Evolutionary conservation across 2,329 filamentous ascomycete species (phyloP), one percentile per base, ranked within the genome.

Genomic region (Myriosclerotinia curreyana): DNA sequence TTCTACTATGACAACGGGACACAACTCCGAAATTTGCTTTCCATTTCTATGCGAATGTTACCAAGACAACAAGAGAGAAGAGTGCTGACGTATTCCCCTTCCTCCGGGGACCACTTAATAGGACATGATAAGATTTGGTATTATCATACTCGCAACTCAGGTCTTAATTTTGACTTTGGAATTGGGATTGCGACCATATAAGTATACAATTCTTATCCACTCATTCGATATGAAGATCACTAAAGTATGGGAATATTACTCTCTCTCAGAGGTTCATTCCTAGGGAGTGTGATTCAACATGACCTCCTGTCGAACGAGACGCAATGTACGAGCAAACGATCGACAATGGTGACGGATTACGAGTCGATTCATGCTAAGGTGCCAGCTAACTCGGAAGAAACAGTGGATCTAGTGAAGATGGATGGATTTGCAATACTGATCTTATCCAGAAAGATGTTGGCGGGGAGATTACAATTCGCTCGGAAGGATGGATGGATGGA

Each of bases 51-150:
- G 36, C 50, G 36, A 46, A 55, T 36, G 58, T 40, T 58, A 53
- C 36, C 52, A 40, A 51, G 53, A 50, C 17, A 60, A 38, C 36
- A 38, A 42, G 48, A 25, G 40, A 51, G 50, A 56, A 58, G 11
- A 60, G 46, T 56, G 65, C 65, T 66, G 50, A 66, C 64, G 20
- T 48, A 31, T 25, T 44, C 56, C 65, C 56, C 54, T 20, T 50
- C 12, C 53, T 54, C 12, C 31, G 55, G 62, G 54, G 62, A 52
- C n/a, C 48, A 34, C 28, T 34, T 38, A 49, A 65, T 65, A 65
- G 65, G 65, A 66, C 63, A 50, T 65, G 63, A 61, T 66, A 36
- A 65, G 49, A 20, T 25, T 46, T 63, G 34, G 44, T 58, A 25
- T 65, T 58, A 54, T 49, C 28, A 52, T 60, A n/a, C 34, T 52